A percentile compares a stretch with the other conserved stretches of the same genome.
These are phyloP conservation scores for Brasenia schreberi DNA, from an alignment of 164 flowering plant genomes.

Conservation along the genomic window DNA sequence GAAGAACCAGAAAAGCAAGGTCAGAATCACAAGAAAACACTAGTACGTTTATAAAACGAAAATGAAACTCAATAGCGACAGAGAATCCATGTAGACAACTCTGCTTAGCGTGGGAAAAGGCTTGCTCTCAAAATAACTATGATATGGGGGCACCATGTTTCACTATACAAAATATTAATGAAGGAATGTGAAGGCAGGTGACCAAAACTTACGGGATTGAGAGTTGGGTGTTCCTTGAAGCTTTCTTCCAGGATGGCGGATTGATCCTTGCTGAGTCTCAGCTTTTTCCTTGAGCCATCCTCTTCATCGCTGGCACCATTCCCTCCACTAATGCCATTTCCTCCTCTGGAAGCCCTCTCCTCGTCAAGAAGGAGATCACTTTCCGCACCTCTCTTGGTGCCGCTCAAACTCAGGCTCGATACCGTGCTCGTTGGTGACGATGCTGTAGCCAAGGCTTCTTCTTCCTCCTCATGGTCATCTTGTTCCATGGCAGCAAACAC, in stretches of 20 bases:
- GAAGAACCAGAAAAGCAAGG: background rate
- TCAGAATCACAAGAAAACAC: background rate
- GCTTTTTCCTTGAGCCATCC: conserved; percentile 74
- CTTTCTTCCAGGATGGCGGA: conserved; percentile 71
- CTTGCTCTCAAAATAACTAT: background rate
- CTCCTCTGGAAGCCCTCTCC: conserved; percentile 40
- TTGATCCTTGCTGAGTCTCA: conserved; percentile 72
- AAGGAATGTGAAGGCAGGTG: conserved; percentile 10
- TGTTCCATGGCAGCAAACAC: conserved; percentile 3
- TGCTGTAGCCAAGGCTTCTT: conserved; percentile 4
- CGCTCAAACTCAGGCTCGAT: conserved; percentile 50
- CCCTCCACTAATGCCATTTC: background rate
- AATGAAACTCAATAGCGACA: background rate
- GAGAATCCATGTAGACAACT: no score
- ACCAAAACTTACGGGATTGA: conserved; percentile 64
- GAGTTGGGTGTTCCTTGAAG: conserved; percentile 77
- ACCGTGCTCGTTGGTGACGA: conserved; percentile 57
- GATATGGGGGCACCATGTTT: background rate
- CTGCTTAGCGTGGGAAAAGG: background rate
- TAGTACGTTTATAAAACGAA: background rate
- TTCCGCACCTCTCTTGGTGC: conserved; percentile 36
- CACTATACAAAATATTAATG: conserved; percentile 2
- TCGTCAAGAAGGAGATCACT: conserved; percentile 12
- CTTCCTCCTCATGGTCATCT: conserved; percentile 4
- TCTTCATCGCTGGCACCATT: conserved; percentile 51